Base-by-base conservation (phyloP, 305 asterid species). In the Fraxinus ornus region DNA sequence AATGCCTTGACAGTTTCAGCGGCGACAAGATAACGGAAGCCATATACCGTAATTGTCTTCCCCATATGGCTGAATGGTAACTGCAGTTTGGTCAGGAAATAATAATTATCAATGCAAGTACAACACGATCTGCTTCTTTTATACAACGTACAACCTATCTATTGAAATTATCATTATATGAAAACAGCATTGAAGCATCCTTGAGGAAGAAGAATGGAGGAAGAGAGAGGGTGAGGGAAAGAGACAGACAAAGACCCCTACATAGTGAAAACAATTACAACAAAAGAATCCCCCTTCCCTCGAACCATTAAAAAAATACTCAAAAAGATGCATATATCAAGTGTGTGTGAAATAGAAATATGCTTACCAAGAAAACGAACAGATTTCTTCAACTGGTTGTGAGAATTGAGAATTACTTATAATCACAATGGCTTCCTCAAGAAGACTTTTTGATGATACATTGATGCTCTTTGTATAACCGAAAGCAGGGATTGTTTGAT, bases 41-140 rank as follows among this genome's bases (percentile, higher is more conserved):
- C 93, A 9, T 4, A 88, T 10, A 92, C 75, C 39, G 83, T 91
- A 77, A 92, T 79, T 8, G 97, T 91, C 85, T 87, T 92, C 52
- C 89, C 93, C 95, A 92, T 92, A 47, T 37, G 57, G 57, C 68
- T 39, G 15, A 79, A 70, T 71, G 62, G 22, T 19, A 86, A 77
- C 87, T 89, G 85, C 79, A 68, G 62, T 81, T 55, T 62, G 71
- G 32, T 22, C 21, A 70, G 9, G 19, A 15, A 70, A 30, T 24
- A 24, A 66, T 66, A 70, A 28, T 28, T 28, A 68, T 13, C 35
- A 64, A 24, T 66, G 12, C 28, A 19, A 57, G 9, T 19, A 10
- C 5, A 60, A 19, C 71, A 60, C 0, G 64, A n/a, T 52, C 62
- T 52, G 62, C 64, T 55, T 44, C 52, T 44, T 55, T n/a, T 55